Percentiles rank a stretch among this genome's conserved stretches.
phyloP scores from a whole-genome alignment of 1,284 basidiomycete species.

The Hypsizygus ulmarius region DNA sequence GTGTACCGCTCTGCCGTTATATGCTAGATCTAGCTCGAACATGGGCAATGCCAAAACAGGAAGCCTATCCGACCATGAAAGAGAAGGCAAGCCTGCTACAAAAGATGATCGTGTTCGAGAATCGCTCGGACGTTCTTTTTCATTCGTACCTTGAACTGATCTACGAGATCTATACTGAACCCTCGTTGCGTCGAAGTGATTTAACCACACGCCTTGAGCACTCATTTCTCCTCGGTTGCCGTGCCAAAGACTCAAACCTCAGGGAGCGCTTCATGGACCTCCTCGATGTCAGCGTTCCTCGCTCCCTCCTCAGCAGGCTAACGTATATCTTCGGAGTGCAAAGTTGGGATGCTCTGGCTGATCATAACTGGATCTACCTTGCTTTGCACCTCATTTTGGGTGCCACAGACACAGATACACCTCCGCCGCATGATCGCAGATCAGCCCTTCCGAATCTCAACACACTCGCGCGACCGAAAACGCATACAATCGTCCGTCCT shows the following conservation, averaged over 20 bases:
- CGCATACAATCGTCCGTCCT: conserved; percentile 68
- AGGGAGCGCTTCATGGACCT: conserved; percentile 90
- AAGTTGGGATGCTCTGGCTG: conserved; percentile 93
- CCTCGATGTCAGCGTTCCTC: conserved; percentile 86
- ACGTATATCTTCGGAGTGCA: conserved; percentile 93
- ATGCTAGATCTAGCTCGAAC: conserved; percentile 85
- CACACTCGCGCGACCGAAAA: conserved; percentile 46
- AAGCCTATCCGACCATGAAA: conserved; percentile 89
- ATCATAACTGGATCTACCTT: conserved; percentile 94
- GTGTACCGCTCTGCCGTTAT: conserved; percentile 76
- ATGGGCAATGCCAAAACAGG: conserved; percentile 86
- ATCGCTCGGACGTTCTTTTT: conserved; percentile 72
- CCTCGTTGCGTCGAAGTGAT: conserved; percentile 85
- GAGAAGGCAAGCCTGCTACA: conserved; percentile 91
- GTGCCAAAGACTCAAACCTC: conserved; percentile 77
- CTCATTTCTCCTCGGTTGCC: conserved; percentile 91
- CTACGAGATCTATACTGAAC: conserved; percentile 92
- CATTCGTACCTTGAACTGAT: conserved; percentile 89
- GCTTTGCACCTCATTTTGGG: conserved; percentile 90
- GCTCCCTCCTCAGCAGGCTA: conserved; percentile 78
- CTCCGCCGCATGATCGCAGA: conserved; percentile 38
- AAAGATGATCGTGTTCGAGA: conserved; percentile 91
- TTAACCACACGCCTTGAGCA: conserved; percentile 92
- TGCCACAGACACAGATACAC: conserved; percentile 68
- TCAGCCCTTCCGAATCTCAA: conserved; percentile 31